phyloP scores from a whole-genome alignment of 352 stramenopile genomes.

The Phytophthora syringae region DNA sequence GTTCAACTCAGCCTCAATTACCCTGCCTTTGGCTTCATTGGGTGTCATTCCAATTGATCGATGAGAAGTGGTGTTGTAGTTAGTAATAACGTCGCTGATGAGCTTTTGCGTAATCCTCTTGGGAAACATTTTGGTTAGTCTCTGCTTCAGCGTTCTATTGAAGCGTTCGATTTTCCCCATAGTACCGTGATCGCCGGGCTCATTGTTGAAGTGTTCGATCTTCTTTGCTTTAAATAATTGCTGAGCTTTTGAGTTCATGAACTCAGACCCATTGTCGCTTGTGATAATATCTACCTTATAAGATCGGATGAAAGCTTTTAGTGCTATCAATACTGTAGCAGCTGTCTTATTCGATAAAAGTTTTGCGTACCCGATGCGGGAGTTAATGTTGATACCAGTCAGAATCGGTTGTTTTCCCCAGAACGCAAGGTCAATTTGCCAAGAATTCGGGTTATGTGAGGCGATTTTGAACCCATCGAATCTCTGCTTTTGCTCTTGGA shows the following conservation, averaged over 20 bases:
- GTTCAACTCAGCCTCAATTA: conserved; percentile 18
- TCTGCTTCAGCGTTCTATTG: conserved; percentile 28
- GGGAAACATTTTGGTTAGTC: conserved; percentile 20
- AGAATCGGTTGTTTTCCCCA: conserved; percentile 21
- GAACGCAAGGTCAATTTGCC: conserved; percentile 35
- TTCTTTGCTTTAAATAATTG: conserved; percentile 11
- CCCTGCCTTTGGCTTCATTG: conserved; percentile 22
- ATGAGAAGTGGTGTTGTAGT: conserved; percentile 28
- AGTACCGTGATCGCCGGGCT: conserved; percentile 20
- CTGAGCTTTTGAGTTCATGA: conserved; percentile 16
- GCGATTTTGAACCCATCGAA: neutral
- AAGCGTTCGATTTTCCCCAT: conserved; percentile 39
- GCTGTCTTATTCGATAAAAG: conserved; percentile 18
- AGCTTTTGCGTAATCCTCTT: conserved; percentile 11
- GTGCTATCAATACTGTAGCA: conserved; percentile 2
- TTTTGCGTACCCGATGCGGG: conserved; percentile 30
- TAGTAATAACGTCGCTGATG: conserved; percentile 12
- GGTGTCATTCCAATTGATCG: conserved; percentile 20
- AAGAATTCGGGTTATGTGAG: neutral
- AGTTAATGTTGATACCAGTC: conserved; percentile 34
- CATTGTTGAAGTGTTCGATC: conserved; percentile 25
- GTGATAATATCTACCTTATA: conserved; percentile 16
- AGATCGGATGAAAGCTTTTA: conserved; percentile 15
- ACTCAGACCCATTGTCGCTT: conserved; percentile 31
- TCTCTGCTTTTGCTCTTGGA: neutral